These are phyloP conservation scores for Nasturtium officinale DNA, from an alignment of 345 rosid genomes.

Conservation along the genomic window DNA sequence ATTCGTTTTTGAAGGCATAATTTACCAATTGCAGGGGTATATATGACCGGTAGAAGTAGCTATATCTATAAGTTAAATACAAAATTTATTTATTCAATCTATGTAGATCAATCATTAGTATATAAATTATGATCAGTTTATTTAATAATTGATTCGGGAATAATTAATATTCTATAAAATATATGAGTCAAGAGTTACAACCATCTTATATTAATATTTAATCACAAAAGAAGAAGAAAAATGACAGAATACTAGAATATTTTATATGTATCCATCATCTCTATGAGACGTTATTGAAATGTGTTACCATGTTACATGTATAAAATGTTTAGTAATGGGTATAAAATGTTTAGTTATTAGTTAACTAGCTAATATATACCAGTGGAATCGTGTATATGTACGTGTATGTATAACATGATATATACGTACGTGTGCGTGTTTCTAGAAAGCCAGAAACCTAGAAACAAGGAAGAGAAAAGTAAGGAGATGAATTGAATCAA, in stretches of 20 bases:
- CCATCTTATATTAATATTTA: slow-evolving; percentile 6
- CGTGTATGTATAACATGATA: not conserved
- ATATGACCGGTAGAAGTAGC: slow-evolving; percentile 11
- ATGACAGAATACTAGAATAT: not conserved
- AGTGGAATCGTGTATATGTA: not conserved
- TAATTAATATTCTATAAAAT: not conserved
- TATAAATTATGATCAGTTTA: not conserved
- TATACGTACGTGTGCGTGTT: not conserved
- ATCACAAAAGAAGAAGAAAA: not conserved
- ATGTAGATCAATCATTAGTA: not conserved
- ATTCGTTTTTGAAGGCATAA: not conserved
- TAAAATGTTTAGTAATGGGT: not conserved
- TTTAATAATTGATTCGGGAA: not conserved
- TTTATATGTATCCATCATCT: not conserved
- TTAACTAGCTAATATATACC: not conserved
- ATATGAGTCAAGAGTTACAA: slow-evolving; percentile 2
- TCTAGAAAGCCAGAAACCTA: slow-evolving; percentile 38
- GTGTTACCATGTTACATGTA: not conserved
- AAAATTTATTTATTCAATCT: not conserved
- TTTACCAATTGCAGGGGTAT: slow-evolving; percentile 11
- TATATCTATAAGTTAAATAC: not conserved
- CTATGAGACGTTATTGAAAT: not conserved
- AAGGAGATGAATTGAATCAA: not conserved
- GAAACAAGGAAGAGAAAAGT: slow-evolving; percentile 31
- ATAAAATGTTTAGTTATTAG: not conserved